phyloP scores from a whole-genome alignment of 176 grass and related monocot genomes.

The Aegilops umbellulata region DNA sequence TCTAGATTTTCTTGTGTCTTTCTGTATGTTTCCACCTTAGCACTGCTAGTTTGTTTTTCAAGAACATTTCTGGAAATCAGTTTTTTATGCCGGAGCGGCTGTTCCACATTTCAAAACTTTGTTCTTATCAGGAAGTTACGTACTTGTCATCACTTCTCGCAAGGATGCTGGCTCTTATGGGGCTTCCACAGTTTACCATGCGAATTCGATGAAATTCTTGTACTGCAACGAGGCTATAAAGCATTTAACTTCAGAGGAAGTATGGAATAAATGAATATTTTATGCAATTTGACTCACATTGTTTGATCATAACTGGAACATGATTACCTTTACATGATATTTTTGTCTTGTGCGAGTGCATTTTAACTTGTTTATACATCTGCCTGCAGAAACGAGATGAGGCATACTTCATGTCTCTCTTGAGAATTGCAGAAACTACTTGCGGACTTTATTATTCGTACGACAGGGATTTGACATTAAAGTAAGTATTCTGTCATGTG shows the following conservation, averaged over 20 bases:
- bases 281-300: slow-evolving; percentile 26
- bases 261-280: slow-evolving; percentile 36
- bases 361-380: slow-evolving; percentile 16
- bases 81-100: not conserved
- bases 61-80: not conserved
- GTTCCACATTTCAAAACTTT: slow-evolving; percentile 27
- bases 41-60: slow-evolving; percentile 4
- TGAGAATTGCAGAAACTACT: slow-evolving; percentile 83
- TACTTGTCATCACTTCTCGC: slow-evolving; percentile 85
- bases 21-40: slow-evolving; percentile 1
- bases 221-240: slow-evolving; percentile 80
- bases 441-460: slow-evolving; percentile 91
- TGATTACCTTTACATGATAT: slow-evolving; percentile 24
- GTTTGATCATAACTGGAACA: not conserved
- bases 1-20: not conserved
- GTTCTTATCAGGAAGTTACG: slow-evolving; percentile 71
- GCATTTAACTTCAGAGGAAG: slow-evolving; percentile 89
- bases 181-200: slow-evolving; percentile 64
- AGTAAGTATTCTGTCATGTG: slow-evolving; percentile 56
- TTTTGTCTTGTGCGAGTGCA: not conserved
- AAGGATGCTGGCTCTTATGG: slow-evolving; percentile 74
- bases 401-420: slow-evolving; percentile 91
- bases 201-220: slow-evolving; percentile 81
- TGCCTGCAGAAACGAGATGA: slow-evolving; percentile 88
- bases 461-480: slow-evolving; percentile 83